Evolutionary conservation across 495 filamentous ascomycete genomes (phyloP).

Genomic region (Bathelium albidoporum): DNA sequence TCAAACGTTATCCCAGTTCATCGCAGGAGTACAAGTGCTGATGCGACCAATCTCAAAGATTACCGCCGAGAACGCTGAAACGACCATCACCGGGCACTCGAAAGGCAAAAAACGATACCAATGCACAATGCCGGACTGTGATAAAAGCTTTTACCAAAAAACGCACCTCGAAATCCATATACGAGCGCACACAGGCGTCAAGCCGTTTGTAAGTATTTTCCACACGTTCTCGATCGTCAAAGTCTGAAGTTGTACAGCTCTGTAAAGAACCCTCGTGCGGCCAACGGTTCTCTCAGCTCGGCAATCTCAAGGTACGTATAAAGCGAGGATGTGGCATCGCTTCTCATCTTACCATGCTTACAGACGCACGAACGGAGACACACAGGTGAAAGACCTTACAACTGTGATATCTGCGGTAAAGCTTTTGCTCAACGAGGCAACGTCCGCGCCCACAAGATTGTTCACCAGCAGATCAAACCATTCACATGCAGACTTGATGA

Average conservation of each 20-base stretch:
- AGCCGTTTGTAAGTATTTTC: constrained; percentile 65
- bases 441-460: constrained; percentile 75
- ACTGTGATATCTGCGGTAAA: constrained; percentile 73
- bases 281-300: constrained; percentile 75
- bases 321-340: neutral
- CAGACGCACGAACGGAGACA: constrained; percentile 80
- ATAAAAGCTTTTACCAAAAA: constrained; percentile 80
- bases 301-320: constrained; percentile 67
- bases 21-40: neutral
- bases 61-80: neutral
- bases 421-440: constrained; percentile 78
- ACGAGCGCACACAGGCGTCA: constrained; percentile 80
- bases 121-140: constrained; percentile 65
- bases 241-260: constrained; percentile 35
- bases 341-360: neutral
- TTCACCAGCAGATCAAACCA: constrained; percentile 65
- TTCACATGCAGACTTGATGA: constrained; percentile 72
- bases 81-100: neutral
- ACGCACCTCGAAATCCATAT: constrained; percentile 90
- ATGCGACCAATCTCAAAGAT: neutral
- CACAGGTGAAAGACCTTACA: constrained; percentile 78
- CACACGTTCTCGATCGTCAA: neutral
- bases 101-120: constrained; percentile 55
- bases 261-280: constrained; percentile 69
- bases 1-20: neutral